Base-by-base conservation (phyloP, 1,139 yeast species). In the Nakaseomyces delphensis region DNA sequence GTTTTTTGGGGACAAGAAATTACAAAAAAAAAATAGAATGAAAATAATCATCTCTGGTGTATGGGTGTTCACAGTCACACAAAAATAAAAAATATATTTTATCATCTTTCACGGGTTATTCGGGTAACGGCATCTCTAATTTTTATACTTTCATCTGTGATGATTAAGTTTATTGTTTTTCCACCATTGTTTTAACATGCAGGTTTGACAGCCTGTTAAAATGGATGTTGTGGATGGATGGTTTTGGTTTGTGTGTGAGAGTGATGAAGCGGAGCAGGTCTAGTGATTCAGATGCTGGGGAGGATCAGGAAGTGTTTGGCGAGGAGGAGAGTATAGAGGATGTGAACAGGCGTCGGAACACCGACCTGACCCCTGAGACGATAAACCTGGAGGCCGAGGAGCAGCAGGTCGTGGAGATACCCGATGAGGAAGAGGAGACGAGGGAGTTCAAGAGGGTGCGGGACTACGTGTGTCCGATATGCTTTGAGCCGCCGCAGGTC, bases 401-500 rank as follows among this genome's bases (percentile, higher is more conserved):
- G 15, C 58, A 62, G 39, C 65, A 59, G 42, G 57, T 61, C 3
- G 49, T 57, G 3, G 64, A 60, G 31, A 56, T 56, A 18, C 45
- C 48, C 7, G 57, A 51, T 36, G 54, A 52, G 2, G 47, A 41
- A 15, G 53, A 45, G 30, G 29, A 14, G 23, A 45, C 47, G 32
- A 35, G 24, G 6, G 47, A 45, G 11, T 50, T 50, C 23, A 55
- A 60, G 23, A 53, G 59, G 10, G 49, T 68, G 13, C 59, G 56
- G 25, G 66, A 64, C 9, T 69, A 67, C 6, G 59, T 56, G 15
- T 76, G 79, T 53, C 75, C 77, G 0, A 70, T 76, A 16, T 76
- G 80, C 45, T 69, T 74, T 52, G 79, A 74, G 10, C 66, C 69
- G 8, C 75, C 77, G 2, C 67, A 63, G 14, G 53, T 60, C 8